phyloP scores from a whole-genome alignment of 306 rosid species.

The Trifolium repens region DNA sequence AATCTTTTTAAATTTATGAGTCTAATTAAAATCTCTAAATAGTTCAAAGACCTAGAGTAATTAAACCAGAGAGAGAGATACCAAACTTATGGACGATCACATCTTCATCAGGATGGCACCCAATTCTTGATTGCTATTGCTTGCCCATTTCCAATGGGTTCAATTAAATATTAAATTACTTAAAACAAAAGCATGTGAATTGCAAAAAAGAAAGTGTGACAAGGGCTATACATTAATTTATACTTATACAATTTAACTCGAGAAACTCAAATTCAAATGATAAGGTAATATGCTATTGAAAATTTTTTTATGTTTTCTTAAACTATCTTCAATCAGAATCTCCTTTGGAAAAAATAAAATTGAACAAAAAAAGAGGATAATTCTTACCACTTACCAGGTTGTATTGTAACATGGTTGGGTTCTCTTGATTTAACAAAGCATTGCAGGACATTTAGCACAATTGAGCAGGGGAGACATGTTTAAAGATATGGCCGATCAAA shows the following conservation, averaged over 20 bases:
- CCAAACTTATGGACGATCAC: not conserved
- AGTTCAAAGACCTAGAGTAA: no score
- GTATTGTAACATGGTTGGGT: not conserved
- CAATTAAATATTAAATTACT: not conserved
- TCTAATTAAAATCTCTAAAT: no score
- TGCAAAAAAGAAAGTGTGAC: no score
- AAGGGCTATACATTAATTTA: no score
- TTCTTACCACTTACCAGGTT: not conserved
- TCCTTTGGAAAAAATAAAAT: not conserved
- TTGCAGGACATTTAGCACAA: not conserved
- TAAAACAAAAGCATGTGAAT: not conserved
- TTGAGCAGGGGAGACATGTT: not conserved
- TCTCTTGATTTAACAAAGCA: conserved; percentile 1
- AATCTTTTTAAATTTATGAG: no score
- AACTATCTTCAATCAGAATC: not conserved
- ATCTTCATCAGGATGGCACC: not conserved
- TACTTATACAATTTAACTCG: no score
- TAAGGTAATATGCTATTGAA: no score
- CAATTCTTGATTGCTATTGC: not conserved
- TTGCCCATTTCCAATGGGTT: not conserved
- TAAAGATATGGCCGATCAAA: not conserved
- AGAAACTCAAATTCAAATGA: no score
- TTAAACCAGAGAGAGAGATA: no score
- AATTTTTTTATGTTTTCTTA: no score
- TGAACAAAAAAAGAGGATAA: not conserved